phyloP scores from a whole-genome alignment of 805 yeast genomes.

The Yarrowia porcina region DNA sequence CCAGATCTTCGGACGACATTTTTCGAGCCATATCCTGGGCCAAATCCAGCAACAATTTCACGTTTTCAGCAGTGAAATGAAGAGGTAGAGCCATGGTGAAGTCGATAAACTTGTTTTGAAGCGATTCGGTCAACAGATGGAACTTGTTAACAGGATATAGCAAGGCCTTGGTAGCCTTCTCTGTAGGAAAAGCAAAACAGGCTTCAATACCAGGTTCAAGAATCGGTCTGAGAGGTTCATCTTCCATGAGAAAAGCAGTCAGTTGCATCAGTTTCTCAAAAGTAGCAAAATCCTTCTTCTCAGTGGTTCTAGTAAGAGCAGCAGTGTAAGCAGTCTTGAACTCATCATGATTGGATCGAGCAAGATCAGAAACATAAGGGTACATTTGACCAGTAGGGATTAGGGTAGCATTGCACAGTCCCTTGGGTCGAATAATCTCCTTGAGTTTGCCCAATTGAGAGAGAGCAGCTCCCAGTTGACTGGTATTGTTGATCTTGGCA shows the following conservation, averaged over 20 bases:
- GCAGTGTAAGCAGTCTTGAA: conserved; percentile 35
- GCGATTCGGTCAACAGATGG: background rate
- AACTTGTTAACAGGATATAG: conserved; percentile 10
- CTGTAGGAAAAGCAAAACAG: background rate
- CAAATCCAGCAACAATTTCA: background rate
- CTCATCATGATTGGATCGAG: background rate
- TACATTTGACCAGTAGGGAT: conserved; percentile 15
- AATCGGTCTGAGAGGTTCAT: background rate
- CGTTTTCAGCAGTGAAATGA: background rate
- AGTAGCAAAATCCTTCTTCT: conserved; percentile 11
- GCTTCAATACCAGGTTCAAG: background rate
- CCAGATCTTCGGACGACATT: background rate
- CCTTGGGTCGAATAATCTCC: conserved; percentile 11
- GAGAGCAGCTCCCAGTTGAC: conserved; percentile 5
- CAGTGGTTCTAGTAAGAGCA: background rate
- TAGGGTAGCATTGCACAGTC: conserved; percentile 9
- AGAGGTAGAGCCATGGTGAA: conserved; percentile 2
- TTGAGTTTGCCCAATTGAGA: conserved; percentile 8
- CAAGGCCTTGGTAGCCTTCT: conserved; percentile 8
- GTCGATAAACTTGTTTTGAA: background rate
- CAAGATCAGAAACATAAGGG: conserved; percentile 7
- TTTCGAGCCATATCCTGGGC: background rate
- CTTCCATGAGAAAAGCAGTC: conserved; percentile 3
- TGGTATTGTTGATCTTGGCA: conserved; percentile 1
- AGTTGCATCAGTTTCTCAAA: conserved; percentile 14